These are phyloP conservation scores for Heritiera littoralis DNA, from an alignment of 345 rosid species.

Conservation along the genomic window DNA sequence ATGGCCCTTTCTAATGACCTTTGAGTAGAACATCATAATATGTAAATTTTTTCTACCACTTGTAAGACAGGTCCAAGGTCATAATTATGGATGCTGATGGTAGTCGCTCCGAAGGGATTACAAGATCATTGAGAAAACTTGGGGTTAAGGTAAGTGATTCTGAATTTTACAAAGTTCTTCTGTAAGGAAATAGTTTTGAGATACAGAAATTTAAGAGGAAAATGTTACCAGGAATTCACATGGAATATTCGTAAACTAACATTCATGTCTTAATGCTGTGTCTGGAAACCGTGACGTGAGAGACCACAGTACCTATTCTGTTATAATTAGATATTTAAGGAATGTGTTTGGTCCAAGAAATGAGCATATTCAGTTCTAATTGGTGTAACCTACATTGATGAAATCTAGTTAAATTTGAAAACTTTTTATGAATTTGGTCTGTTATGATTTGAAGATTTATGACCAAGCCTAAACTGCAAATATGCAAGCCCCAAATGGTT, in stretches of 20 bases:
- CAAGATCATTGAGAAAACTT: constrained; percentile 87
- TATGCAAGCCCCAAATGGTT: neutral
- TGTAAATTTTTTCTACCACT: constrained; percentile 38
- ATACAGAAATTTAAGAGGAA: neutral
- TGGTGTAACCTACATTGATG: neutral
- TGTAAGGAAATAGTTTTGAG: neutral
- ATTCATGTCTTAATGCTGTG: neutral
- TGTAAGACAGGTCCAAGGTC: constrained; percentile 96
- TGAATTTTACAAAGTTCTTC: constrained; percentile 17
- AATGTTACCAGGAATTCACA: neutral
- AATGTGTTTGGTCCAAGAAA: neutral
- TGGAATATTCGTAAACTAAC: neutral
- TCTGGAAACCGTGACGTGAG: neutral
- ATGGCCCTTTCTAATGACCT: neutral
- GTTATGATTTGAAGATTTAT: neutral
- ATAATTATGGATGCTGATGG: constrained; percentile 97
- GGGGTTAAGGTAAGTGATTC: constrained; percentile 65
- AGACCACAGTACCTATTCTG: neutral
- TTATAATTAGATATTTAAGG: neutral
- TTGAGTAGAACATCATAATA: constrained; percentile 29
- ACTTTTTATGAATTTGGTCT: neutral
- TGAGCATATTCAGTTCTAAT: neutral
- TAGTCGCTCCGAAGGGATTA: constrained; percentile 74
- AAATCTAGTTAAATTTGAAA: neutral
- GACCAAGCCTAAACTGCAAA: neutral